Conservation (phyloP, 768 basidiomycete genomes). For the Leccinum subgranulosum region DNA sequence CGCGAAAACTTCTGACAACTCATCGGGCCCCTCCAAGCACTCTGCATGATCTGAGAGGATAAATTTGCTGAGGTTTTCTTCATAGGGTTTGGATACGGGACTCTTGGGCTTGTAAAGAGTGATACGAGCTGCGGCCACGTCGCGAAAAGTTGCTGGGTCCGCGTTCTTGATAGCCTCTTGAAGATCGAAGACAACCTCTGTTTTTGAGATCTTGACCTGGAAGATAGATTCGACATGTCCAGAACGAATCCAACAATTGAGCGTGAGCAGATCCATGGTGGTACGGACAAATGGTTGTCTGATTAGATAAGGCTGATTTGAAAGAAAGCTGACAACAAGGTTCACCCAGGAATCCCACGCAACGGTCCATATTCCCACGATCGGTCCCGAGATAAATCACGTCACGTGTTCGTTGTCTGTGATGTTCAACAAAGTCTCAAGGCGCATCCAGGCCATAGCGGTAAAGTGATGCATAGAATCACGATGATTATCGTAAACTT, state of each 20-base stretch:
- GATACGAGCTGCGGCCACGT: background rate
- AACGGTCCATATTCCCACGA: no score
- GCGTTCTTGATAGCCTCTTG: background rate
- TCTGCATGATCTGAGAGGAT: no score
- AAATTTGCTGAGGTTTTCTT: background rate
- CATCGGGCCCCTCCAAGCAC: background rate
- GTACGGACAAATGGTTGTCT: background rate
- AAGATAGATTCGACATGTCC: background rate
- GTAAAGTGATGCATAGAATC: no score
- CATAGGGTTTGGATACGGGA: background rate
- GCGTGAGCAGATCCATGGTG: background rate
- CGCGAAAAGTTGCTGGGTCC: no score
- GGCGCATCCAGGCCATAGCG: no score
- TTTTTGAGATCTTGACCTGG: background rate
- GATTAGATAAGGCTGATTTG: no score
- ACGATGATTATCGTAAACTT: no score
- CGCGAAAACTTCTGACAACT: background rate
- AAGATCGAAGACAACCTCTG: background rate
- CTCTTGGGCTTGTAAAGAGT: background rate
- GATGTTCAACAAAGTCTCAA: no score
- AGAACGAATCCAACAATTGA: background rate
- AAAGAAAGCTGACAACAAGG: no score
- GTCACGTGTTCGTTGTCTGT: no score
- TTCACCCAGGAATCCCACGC: no score
- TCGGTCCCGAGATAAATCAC: no score